These are phyloP conservation scores for Apiospora arundinis DNA, from an alignment of 2,329 filamentous ascomycete genomes.

Conservation along the genomic window DNA sequence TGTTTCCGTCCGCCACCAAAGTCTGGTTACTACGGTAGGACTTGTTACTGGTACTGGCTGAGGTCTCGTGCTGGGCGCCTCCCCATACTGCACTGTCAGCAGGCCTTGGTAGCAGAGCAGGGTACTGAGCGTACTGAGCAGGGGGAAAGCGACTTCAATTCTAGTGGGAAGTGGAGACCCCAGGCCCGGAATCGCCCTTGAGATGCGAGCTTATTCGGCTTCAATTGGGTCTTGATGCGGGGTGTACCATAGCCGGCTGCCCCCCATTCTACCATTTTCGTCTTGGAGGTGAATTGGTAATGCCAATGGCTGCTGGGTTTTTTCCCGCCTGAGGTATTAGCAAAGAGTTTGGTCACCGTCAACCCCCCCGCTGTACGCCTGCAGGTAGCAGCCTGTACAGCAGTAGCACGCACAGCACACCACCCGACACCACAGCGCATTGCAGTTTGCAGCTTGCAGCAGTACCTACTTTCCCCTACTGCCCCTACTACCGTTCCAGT, in stretches of 20 bases:
- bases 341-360: constrained; percentile 9
- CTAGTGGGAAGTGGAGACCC: constrained; percentile 10
- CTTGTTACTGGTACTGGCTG: neutral
- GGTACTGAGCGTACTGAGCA: no score
- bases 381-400: neutral
- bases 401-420: neutral
- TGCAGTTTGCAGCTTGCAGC: constrained; percentile 5
- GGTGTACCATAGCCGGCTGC: constrained; percentile 10
- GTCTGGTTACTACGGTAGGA: neutral
- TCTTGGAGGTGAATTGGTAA: neutral
- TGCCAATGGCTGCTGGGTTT: neutral
- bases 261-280: neutral
- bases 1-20: neutral
- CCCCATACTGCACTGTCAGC: neutral
- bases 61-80: constrained; percentile 2
- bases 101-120: neutral
- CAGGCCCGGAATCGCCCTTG: constrained; percentile 15
- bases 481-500: neutral
- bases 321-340: neutral
- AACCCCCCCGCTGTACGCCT: neutral
- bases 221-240: constrained; percentile 16
- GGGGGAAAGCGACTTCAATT: neutral
- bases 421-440: neutral
- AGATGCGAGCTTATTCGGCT: constrained; percentile 14
- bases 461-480: no score